Evolutionary conservation across 805 yeast species (phyloP), one percentile per base, ranked within the genome.

Genomic region (Pichia membranifaciens): DNA sequence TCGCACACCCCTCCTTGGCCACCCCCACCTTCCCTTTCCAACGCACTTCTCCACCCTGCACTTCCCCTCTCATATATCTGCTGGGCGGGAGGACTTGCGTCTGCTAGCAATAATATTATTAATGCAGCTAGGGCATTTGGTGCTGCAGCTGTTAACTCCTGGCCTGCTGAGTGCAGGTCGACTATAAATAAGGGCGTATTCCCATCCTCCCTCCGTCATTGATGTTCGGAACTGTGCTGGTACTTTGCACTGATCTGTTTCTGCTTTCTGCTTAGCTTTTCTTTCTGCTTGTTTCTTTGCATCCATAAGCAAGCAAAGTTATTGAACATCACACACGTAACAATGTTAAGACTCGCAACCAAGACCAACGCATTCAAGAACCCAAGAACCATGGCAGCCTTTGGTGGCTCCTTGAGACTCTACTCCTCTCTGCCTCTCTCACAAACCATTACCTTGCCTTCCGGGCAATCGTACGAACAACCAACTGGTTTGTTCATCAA

Each of bases 401-500:
- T 44, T 1, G 10, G 32, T 3, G 25, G 47, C 16, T 15, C 23
- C n/a, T 8, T 42, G 6, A 54, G 54, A 54, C 41, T 43, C 16
- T 54, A 54, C 38, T 54, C 62, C 18, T 42, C 49, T 16, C 43
- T 46, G 37, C 55, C 61, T 29, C 56, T 62, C 33, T 51, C 58
- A 22, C 54, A 58, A 43, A 59, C 64, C 9, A 54, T 66, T 35
- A 62, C 60, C n/a, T 59, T 66, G 56, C 70, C 70, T 50, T 55
- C 61, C 43, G 65, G 66, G 57, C 58, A 61, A 48, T 48, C 63
- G 7, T 62, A 60, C 51, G 60, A 58, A 38, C 71, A 67, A 55
- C 71, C 71, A 45, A 76, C 79, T 45, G 86, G 86, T 56, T 65
- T 79, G 60, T 79, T 79, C 71, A 81, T 81, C 61, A 78, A 79